Base-by-base conservation (phyloP, 1,284 basidiomycete species). In the Cutaneotrichosporon sp. region DNA sequence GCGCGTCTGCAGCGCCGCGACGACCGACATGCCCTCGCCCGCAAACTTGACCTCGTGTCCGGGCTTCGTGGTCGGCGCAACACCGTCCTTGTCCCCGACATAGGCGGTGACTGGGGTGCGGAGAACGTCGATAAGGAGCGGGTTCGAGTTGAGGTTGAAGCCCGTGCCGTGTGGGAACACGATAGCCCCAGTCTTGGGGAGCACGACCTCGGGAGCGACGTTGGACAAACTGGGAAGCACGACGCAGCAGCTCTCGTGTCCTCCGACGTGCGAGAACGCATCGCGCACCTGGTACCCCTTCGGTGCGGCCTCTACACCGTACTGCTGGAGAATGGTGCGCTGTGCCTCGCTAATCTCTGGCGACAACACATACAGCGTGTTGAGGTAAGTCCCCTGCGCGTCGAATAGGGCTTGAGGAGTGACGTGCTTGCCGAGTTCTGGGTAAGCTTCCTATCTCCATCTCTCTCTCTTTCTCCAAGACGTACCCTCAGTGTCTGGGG, bases 1-100 rank as follows among this genome's bases (percentile, higher is more conserved):
- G 30, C 84, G 81, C 1, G 92, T 87, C 81, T 99, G 96, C 84
- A 98, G 91, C 7, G 91, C 95, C 4, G 89, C 90, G 52, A 93
- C 91, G 46, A 97, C 83, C 32, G 85, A 84, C 50, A 92, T 83
- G 42, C 86, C 85, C 67, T 86, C 86, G 5, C 92, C 93, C 0
- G 89, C 89, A 85, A 63, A 89, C 81, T 65, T 88, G 85, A 78
- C 61, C 46, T 64, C 64, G 56, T 91, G 89, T 40, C 89, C 89
- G 0, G 86, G 84, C 4, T 90, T 65, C 0, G 83, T 82, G 62
- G 87, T 85, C 5, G 86, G 86, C 2, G 84, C 80, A 64, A 88
- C 87, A 38, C 84, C 83, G 22, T 86, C 74, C 36, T 70, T 84
- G 36, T 70, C 69, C 69, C 88, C 80, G 38, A 81, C 73, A 72